Conservation (phyloP, 2,329 filamentous ascomycete species). For the Ploettnerulaceae sp. region DNA sequence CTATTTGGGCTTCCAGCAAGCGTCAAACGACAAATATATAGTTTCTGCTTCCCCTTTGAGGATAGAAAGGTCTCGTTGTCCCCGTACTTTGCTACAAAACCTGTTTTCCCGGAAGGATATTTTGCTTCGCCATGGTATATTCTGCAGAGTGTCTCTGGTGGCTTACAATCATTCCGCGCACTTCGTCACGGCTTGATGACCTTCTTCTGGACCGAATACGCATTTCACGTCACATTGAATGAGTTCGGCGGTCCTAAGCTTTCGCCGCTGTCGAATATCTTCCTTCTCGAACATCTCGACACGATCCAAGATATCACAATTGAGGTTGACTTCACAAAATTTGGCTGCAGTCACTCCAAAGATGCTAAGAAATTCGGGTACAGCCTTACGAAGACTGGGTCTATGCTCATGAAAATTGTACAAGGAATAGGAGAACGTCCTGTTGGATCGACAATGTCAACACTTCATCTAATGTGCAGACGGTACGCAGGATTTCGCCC, state of each 20-base stretch:
- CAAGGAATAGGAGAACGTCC: not conserved
- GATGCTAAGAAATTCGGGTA: constrained; percentile 10
- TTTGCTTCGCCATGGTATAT: constrained; percentile 29
- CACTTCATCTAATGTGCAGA: constrained; percentile 19
- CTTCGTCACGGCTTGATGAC: constrained; percentile 30
- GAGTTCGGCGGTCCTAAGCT: constrained; percentile 24
- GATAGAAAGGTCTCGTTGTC: constrained; percentile 26
- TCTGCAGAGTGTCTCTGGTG: constrained; percentile 24
- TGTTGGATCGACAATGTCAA: constrained; percentile 8
- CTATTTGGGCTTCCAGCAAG: constrained; percentile 20
- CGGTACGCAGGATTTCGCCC: constrained; percentile 18
- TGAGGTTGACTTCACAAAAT: constrained; percentile 31
- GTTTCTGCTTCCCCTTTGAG: constrained; percentile 25
- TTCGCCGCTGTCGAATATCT: constrained; percentile 29
- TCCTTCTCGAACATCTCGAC: constrained; percentile 23
- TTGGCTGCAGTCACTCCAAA: constrained; percentile 23
- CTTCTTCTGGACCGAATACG: constrained; percentile 32
- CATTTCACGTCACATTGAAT: constrained; percentile 32
- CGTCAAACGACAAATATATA: constrained; percentile 28
- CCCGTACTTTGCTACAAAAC: constrained; percentile 23
- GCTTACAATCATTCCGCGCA: constrained; percentile 16
- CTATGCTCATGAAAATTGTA: not conserved
- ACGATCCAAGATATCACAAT: constrained; percentile 30
- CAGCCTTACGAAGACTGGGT: not conserved
- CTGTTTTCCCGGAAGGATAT: constrained; percentile 23